Evolutionary conservation across 2,329 filamentous ascomycete species (phyloP).

Genomic region (Xylariaceae sp.): DNA sequence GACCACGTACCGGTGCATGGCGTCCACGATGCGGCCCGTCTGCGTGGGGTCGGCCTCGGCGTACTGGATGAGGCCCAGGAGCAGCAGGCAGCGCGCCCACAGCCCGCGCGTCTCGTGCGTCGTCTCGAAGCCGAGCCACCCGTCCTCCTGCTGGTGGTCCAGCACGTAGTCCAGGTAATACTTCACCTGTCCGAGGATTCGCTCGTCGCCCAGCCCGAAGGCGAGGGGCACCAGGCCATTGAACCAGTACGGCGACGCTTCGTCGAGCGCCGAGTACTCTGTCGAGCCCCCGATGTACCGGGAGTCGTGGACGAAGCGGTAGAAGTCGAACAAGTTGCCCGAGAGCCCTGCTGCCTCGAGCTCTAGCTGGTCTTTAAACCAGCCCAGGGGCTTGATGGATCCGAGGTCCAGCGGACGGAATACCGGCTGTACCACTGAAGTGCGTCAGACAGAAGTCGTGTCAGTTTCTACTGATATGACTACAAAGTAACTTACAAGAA

Average conservation of each 20-base stretch:
- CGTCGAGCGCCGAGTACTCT: conserved; percentile 60
- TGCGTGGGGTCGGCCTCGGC: conserved; percentile 54
- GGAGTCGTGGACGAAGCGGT: conserved; percentile 57
- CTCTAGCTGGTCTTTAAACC: conserved; percentile 38
- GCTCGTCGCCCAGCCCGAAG: conserved; percentile 53
- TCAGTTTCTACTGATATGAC: too few relatives aligned
- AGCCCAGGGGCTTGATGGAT: conserved; percentile 38
- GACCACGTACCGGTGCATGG: conserved; percentile 56
- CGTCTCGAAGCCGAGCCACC: conserved; percentile 63
- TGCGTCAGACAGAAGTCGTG: conserved; percentile 18
- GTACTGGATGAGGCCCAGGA: conserved; percentile 56
- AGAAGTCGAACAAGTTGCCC: conserved; percentile 55
- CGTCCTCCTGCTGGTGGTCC: conserved; percentile 56
- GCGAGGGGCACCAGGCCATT: conserved; percentile 63
- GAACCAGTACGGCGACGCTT: conserved; percentile 64
- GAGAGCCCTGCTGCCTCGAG: conserved; percentile 36
- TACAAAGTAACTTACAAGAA: too few relatives aligned
- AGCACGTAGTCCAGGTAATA: conserved; percentile 54
- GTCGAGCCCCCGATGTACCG: conserved; percentile 57
- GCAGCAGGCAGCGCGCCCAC: conserved; percentile 59
- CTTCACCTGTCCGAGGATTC: conserved; percentile 57
- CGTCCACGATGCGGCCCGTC: conserved; percentile 51
- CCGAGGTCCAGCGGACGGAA: conserved; percentile 37
- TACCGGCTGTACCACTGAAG: conserved; percentile 38
- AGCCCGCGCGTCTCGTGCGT: conserved; percentile 50